phyloP scores from a whole-genome alignment of 805 yeast genomes.

The Ogataea neopini region DNA sequence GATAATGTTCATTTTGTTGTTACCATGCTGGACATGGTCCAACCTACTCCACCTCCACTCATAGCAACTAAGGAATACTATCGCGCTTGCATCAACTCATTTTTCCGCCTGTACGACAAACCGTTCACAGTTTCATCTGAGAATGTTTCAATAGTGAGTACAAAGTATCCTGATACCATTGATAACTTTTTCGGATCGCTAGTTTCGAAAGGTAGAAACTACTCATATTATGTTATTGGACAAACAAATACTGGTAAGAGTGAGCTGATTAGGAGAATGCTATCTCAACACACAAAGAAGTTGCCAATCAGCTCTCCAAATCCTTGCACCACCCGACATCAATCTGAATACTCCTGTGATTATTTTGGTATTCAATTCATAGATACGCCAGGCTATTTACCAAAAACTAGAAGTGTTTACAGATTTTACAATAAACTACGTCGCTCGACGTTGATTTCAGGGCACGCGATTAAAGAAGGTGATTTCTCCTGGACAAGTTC shows the following conservation, averaged over 20 bases:
- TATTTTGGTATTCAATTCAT: conserved; percentile 20
- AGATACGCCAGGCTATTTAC: conserved; percentile 34
- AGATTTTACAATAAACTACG: conserved; percentile 7
- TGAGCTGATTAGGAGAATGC: conserved; percentile 17
- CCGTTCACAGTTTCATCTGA: background rate
- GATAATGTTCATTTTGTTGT: conserved; percentile 17
- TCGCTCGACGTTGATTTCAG: background rate
- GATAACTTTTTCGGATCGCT: conserved; percentile 9
- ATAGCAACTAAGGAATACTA: background rate
- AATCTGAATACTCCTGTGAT: conserved; percentile 14
- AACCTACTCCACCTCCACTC: background rate
- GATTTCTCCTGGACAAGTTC: conserved; percentile 8
- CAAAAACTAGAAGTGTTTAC: conserved; percentile 24
- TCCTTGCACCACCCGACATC: conserved; percentile 23
- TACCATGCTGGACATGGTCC: conserved; percentile 15
- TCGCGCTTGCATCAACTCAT: conserved; percentile 7
- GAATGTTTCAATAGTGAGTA: conserved; percentile 11
- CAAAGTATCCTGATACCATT: conserved; percentile 1
- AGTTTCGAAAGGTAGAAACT: background rate
- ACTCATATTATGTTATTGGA: conserved; percentile 28
- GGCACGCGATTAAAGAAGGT: background rate
- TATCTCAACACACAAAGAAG: conserved; percentile 3
- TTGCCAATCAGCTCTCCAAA: conserved; percentile 10
- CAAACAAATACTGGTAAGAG: conserved; percentile 34
- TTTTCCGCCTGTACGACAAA: conserved; percentile 5